Conservation (phyloP, 129 eudicot genomes). For the Arctium minus region DNA sequence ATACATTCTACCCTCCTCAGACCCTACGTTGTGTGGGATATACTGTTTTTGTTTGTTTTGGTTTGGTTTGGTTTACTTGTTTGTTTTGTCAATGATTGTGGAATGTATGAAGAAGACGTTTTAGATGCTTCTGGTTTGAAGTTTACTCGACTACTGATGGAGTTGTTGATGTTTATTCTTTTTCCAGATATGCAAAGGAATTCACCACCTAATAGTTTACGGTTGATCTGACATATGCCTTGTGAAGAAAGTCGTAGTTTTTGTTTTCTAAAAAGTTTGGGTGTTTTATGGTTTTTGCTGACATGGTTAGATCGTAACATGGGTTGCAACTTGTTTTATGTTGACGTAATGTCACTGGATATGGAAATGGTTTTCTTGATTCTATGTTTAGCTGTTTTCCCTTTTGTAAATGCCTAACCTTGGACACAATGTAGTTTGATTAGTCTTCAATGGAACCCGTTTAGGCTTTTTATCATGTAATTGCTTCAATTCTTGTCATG, state of each 20-base stretch:
- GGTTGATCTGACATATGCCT: slow-evolving; percentile 24
- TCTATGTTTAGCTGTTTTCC: slow-evolving; percentile 23
- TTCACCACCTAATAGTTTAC: slow-evolving; percentile 21
- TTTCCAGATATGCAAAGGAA: slow-evolving; percentile 45
- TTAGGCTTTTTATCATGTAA: slow-evolving; percentile 6
- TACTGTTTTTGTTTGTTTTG: background rate
- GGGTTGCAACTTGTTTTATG: slow-evolving; percentile 31
- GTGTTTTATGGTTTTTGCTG: slow-evolving; percentile 24
- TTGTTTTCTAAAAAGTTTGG: background rate
- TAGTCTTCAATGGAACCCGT: slow-evolving; percentile 16
- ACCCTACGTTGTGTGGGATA: background rate
- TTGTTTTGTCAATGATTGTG: background rate
- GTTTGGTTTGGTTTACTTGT: too few relatives aligned
- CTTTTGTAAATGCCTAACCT: slow-evolving; percentile 39
- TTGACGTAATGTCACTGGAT: slow-evolving; percentile 16
- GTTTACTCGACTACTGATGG: background rate
- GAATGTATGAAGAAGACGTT: background rate
- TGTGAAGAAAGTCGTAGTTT: slow-evolving; percentile 29
- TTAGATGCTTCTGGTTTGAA: background rate
- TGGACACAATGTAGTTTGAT: slow-evolving; percentile 32
- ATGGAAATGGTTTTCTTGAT: slow-evolving; percentile 26
- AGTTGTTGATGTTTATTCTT: slow-evolving; percentile 3
- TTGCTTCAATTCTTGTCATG: background rate
- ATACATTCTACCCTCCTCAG: background rate
- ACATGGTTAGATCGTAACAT: slow-evolving; percentile 37